phyloP scores from a whole-genome alignment of 1,284 basidiomycete species.

The Rhodotorula mucilaginosa region DNA sequence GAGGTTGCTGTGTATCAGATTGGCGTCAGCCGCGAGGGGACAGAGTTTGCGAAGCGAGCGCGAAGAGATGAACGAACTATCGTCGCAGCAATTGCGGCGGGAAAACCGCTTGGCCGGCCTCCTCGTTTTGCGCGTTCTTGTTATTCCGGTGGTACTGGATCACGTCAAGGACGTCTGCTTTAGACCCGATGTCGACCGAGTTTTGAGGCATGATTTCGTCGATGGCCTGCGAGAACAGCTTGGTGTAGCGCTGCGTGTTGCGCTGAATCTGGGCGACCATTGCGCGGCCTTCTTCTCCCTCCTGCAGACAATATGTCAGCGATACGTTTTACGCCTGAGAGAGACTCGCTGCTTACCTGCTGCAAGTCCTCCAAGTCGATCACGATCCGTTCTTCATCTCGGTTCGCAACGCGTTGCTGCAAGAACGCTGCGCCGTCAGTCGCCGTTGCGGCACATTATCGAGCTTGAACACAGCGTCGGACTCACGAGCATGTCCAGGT shows the following conservation, averaged over 20 bases:
- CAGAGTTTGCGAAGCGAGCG: not conserved
- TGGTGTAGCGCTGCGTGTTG: slow-evolving; percentile 88
- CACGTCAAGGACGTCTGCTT: slow-evolving; percentile 81
- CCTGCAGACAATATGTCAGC: slow-evolving; percentile 54
- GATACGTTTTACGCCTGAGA: not conserved
- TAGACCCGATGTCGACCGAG: slow-evolving; percentile 78
- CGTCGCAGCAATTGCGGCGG: slow-evolving; percentile 85
- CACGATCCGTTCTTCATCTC: slow-evolving; percentile 72
- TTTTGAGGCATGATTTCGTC: slow-evolving; percentile 83
- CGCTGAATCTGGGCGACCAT: slow-evolving; percentile 71
- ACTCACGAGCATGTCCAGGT: slow-evolving; percentile 82
- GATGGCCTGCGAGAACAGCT: slow-evolving; percentile 84
- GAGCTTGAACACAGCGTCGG: not conserved
- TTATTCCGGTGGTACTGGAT: slow-evolving; percentile 89
- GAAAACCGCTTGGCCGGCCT: slow-evolving; percentile 61
- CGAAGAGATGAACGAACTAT: slow-evolving; percentile 66
- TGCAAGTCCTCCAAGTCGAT: slow-evolving; percentile 52
- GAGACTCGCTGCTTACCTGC: slow-evolving; percentile 38
- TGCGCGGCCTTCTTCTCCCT: slow-evolving; percentile 60
- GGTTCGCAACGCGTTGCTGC: slow-evolving; percentile 87
- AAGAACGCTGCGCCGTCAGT: not conserved
- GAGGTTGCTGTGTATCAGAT: slow-evolving; percentile 64
- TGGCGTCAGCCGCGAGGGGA: too few relatives aligned
- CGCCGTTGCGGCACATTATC: not conserved
- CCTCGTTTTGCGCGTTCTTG: slow-evolving; percentile 74